Evolutionary conservation across 768 basidiomycete species (phyloP), one percentile per base, ranked within the genome.

Genomic region (Tricholoma saponaceum): DNA sequence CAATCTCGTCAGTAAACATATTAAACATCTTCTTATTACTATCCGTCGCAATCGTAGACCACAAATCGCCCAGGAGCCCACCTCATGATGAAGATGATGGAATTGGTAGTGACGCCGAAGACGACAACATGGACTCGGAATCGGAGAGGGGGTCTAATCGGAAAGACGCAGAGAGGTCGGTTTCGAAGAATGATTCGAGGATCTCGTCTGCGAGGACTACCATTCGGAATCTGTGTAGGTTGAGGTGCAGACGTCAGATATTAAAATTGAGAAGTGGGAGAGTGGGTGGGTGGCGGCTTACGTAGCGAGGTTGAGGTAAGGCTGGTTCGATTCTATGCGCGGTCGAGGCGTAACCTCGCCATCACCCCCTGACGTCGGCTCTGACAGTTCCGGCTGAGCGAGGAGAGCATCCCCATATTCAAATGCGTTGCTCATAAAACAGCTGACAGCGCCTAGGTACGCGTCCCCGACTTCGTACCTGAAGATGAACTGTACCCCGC

Each of bases 351-450:
- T 63, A 25, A 71, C 76, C 67, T 68, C 62, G 25, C 62, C 62
- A 54, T 73, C 69, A 55, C 70, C 57, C 12, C 60, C 62, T 37
- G n/a, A n/a, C n/a, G n/a, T n/a, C n/a, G n/a, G n/a, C n/a, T n/a
- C n/a, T n/a, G n/a, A n/a, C n/a, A n/a, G 9, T 23, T 80, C 79
- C 14, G 75, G 61, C 63, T 77, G 76, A 41, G 88, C 88, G 16
- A 90, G 74, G n/a, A 93, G 79, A n/a, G 93, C 88, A 73, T 97
- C 95, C 2, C 95, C 97, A 57, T 95, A 98, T 67, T 99, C 97
- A 65, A 98, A 99, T 0, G 96, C 93, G 66, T 99, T 98, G 37
- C 95, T 90, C 87, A 98, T 95, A 70, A 98, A 96, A 41, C 94
- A 87, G 62, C 93, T 95, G 61, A 99, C 91, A 22, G 96, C 93